These are phyloP conservation scores for Ceratocystis cacaofunesta DNA, from an alignment of 2,329 filamentous ascomycete genomes.

Conservation along the genomic window DNA sequence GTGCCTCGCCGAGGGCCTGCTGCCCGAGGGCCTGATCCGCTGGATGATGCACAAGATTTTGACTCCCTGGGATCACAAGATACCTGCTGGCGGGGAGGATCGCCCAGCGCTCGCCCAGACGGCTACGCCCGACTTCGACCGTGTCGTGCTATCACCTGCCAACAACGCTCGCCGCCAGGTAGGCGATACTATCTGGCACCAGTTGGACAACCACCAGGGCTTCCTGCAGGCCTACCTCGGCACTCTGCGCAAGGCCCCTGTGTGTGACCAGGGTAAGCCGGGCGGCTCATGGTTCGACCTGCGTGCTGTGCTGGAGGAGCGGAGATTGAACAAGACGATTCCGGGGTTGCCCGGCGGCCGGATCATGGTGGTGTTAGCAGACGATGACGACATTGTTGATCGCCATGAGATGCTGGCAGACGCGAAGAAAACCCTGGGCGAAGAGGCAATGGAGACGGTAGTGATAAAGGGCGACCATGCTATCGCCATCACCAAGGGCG, in stretches of 20 bases:
- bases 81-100: slow-evolving; percentile 26
- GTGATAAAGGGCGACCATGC: slow-evolving; percentile 53
- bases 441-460: slow-evolving; percentile 40
- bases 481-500: slow-evolving; percentile 46
- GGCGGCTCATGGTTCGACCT: slow-evolving; percentile 45
- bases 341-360: slow-evolving; percentile 30
- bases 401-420: slow-evolving; percentile 49
- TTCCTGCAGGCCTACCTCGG: slow-evolving; percentile 59
- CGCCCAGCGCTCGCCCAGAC: slow-evolving; percentile 26
- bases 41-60: slow-evolving; percentile 37
- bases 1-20: slow-evolving; percentile 43
- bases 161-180: slow-evolving; percentile 39
- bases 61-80: slow-evolving; percentile 27
- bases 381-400: slow-evolving; percentile 51
- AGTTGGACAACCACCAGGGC: slow-evolving; percentile 49
- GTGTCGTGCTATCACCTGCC: slow-evolving; percentile 36
- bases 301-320: slow-evolving; percentile 31
- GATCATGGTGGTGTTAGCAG: slow-evolving; percentile 51
- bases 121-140: slow-evolving; percentile 26
- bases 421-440: slow-evolving; percentile 40
- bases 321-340: slow-evolving; percentile 22
- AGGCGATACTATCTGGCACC: slow-evolving; percentile 52
- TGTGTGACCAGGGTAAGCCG: slow-evolving; percentile 42
- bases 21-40: slow-evolving; percentile 45
- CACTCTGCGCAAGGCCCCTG: slow-evolving; percentile 53